Evolutionary conservation across 106 monocot species (phyloP), one percentile per base, ranked within the genome.

Genomic region (Acanthochlamys bracteata): DNA sequence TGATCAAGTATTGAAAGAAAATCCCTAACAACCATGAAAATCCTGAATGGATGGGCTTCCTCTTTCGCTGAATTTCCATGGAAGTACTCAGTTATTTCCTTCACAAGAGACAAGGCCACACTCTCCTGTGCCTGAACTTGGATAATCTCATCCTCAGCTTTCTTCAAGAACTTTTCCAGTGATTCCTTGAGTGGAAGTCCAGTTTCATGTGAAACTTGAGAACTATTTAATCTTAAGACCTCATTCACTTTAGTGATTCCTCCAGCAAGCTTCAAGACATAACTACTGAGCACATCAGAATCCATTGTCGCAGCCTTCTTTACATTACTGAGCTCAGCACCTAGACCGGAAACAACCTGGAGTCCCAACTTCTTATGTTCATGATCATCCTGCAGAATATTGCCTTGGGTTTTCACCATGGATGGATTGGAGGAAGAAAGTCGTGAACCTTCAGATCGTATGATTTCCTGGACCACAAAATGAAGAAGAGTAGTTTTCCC

Each of bases 31-130:
- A 93, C 89, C 83, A 93, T 78, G 76, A 93, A 93, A 21, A 93
- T 89, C 42, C 89, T 80, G 33, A 93, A 83, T 0, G 93, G 93
- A 49, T 94, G 93, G 23, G 85, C 83, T 67, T 93, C 93, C 61
- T 89, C 93, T 45, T 71, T 86, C 0, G 76, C 83, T 1, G 89
- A 89, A 61, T 89, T 77, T 11, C 93, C 93, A 61, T 93, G 89
- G 64, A 93, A 93, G 46, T 93, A 93, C 69, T 93, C 89, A 0
- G 89, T 93, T 64, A 89, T 86, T 58, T 93, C 93, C 75, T 93
- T 93, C 0, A 93, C 93, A 20, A 89, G 57, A 15, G 85, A 79
- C 6, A 86, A 53, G 1, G 89, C 83, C 10, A 86, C 86, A 25
- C 83, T 89, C 76, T 93, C 93, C 24, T 85, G 81, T 9, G 80